Evolutionary conservation across 768 basidiomycete species (phyloP).

Genomic region (Tricholoma sp.): DNA sequence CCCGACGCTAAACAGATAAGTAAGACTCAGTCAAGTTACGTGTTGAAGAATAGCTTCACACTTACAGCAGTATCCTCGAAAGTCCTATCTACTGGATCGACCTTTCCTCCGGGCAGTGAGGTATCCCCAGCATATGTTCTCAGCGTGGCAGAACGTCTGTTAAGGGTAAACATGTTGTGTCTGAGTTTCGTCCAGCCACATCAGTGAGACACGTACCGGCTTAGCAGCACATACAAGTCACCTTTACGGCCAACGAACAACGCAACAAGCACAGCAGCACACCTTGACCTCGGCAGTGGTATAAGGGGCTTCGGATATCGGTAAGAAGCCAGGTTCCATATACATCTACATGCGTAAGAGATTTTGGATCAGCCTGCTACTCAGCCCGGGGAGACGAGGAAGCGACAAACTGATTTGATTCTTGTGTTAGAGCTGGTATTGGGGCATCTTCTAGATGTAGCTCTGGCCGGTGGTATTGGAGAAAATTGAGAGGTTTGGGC

Average conservation of each 20-base stretch:
- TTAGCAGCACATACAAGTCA: conserved; percentile 83
- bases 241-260: conserved; percentile 81
- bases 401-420: conserved; percentile 43
- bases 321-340: conserved; percentile 50
- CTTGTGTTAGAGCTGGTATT: conserved; percentile 43
- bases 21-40: background rate
- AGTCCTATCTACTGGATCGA: conserved; percentile 61
- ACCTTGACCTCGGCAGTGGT: conserved; percentile 49
- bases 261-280: conserved; percentile 78
- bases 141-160: conserved; percentile 68
- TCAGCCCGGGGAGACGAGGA: background rate
- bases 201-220: conserved; percentile 45
- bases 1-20: conserved; percentile 52
- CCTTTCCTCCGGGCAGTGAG: conserved; percentile 81
- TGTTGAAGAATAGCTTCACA: conserved; percentile 5
- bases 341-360: conserved; percentile 37
- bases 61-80: conserved; percentile 80
- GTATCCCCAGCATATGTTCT: conserved; percentile 85
- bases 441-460: conserved; percentile 32
- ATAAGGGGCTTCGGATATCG: conserved; percentile 34
- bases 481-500: conserved; percentile 28
- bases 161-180: background rate
- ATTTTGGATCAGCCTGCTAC: background rate
- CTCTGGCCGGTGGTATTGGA: conserved; percentile 44
- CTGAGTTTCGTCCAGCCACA: background rate